Percentiles rank a stretch among this genome's conserved stretches.
These are phyloP conservation scores for Tremella mesenterica DNA, from an alignment of 768 basidiomycete species.

Conservation along the genomic window DNA sequence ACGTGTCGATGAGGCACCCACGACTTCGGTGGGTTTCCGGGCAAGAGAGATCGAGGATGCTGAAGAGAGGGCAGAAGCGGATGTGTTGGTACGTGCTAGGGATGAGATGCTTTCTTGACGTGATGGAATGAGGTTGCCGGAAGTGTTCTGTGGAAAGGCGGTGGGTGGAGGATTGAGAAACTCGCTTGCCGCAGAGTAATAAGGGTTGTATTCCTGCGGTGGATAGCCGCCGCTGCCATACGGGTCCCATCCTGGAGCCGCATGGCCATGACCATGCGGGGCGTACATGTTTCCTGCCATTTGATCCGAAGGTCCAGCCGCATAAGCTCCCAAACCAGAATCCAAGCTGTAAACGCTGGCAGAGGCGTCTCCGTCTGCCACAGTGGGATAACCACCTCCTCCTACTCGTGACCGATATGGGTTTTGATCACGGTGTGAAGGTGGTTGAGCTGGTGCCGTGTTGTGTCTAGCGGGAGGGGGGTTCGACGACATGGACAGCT, in stretches of 20 bases:
- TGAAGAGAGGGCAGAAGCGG: slow-evolving; percentile 31
- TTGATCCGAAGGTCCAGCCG: slow-evolving; percentile 1
- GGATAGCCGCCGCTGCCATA: slow-evolving; percentile 9
- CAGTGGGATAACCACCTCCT: slow-evolving; percentile 16
- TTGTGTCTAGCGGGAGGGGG: slow-evolving; percentile 12
- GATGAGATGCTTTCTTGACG: slow-evolving; percentile 25
- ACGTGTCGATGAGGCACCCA: slow-evolving; percentile 41
- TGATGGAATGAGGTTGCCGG: slow-evolving; percentile 15
- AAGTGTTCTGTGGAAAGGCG: slow-evolving; percentile 6
- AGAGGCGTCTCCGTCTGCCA: slow-evolving; percentile 18
- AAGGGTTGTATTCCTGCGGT: slow-evolving; percentile 41
- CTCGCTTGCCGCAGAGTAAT: slow-evolving; percentile 42
- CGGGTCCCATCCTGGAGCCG: slow-evolving; percentile 10
- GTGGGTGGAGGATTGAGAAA: slow-evolving; percentile 39
- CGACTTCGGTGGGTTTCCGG: slow-evolving; percentile 37
- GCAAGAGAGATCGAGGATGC: slow-evolving; percentile 33
- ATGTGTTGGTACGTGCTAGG: slow-evolving; percentile 32
- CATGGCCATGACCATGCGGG: neutral
- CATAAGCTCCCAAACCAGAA: slow-evolving; percentile 42
- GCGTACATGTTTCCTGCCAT: neutral
- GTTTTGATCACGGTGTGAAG: slow-evolving; percentile 6
- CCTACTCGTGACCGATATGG: slow-evolving; percentile 12
- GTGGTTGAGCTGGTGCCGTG: slow-evolving; percentile 8
- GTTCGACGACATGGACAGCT: slow-evolving; percentile 16
- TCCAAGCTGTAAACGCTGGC: slow-evolving; percentile 41